Conservation (phyloP, 768 basidiomycete species). For the Pulveroboletus sp. region DNA sequence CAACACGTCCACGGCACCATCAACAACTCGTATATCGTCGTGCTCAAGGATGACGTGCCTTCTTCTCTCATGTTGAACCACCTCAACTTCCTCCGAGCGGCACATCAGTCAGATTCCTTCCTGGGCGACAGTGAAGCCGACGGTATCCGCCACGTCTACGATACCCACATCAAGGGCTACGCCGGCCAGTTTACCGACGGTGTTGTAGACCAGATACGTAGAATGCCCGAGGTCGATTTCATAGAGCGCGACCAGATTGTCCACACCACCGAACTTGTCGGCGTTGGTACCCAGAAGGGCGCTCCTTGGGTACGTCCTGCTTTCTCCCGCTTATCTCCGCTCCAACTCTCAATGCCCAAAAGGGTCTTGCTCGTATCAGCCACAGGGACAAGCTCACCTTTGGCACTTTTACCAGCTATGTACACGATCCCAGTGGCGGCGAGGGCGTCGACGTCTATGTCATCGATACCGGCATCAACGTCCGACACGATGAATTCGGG, state of each 20-base stretch:
- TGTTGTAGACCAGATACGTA: conserved; percentile 72
- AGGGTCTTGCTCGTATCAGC: conserved; percentile 95
- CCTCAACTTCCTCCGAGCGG: conserved; percentile 68
- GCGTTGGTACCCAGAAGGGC: conserved; percentile 45
- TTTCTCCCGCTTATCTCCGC: background rate
- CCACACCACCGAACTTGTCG: conserved; percentile 43
- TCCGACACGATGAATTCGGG: conserved; percentile 79
- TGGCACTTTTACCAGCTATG: conserved; percentile 80
- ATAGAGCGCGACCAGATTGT: conserved; percentile 94
- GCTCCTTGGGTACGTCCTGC: conserved; percentile 75
- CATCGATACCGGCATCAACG: conserved; percentile 87
- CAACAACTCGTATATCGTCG: conserved; percentile 93
- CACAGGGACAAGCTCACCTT: conserved; percentile 76
- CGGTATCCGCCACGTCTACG: conserved; percentile 74
- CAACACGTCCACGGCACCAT: conserved; percentile 68
- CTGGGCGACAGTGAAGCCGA: conserved; percentile 41
- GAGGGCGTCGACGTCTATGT: conserved; percentile 92
- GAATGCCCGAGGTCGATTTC: conserved; percentile 85
- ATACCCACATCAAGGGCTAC: conserved; percentile 71
- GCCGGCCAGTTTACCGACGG: conserved; percentile 70
- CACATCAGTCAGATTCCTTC: conserved; percentile 52
- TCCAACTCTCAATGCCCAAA: conserved; percentile 10
- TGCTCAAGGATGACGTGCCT: conserved; percentile 71
- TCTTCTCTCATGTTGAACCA: conserved; percentile 64
- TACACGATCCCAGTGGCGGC: conserved; percentile 68